Conservation (phyloP, 2,329 filamentous ascomycete species). For the Botrytis paeoniae region DNA sequence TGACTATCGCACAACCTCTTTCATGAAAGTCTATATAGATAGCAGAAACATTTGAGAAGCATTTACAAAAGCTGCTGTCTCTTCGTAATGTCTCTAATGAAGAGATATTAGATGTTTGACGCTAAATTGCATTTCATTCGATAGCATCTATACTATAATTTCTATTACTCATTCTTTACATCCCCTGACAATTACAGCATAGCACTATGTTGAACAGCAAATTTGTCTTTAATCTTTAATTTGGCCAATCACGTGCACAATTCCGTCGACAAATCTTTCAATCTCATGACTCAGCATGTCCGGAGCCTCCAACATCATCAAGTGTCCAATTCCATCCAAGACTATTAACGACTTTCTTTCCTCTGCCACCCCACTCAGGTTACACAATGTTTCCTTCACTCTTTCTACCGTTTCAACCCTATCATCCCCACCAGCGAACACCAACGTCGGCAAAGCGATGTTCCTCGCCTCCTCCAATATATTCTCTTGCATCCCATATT, state of each 20-base stretch:
- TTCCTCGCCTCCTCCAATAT: conserved; percentile 28
- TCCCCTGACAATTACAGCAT: neutral
- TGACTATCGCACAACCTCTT: neutral
- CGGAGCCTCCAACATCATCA: conserved; percentile 26
- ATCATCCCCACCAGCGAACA: conserved; percentile 38
- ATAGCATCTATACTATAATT: neutral
- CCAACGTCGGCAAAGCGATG: conserved; percentile 29
- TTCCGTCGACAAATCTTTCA: neutral
- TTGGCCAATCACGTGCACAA: neutral
- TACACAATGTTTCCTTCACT: conserved; percentile 32
- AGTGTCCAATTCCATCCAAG: conserved; percentile 23
- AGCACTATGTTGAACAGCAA: neutral
- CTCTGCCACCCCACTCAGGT: conserved; percentile 20
- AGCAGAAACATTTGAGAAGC: neutral
- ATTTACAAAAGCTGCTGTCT: neutral
- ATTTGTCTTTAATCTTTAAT: neutral
- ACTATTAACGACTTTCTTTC: conserved; percentile 23
- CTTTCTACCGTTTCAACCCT: conserved; percentile 38
- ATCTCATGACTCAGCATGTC: conserved; percentile 14
- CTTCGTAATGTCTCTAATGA: neutral
- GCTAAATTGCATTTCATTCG: neutral
- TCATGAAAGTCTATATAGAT: neutral
- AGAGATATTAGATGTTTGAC: neutral
- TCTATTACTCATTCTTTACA: neutral
- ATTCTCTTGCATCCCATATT: conserved; percentile 40